Base-by-base conservation (phyloP, 1,284 basidiomycete genomes). In the Pseudozyma thailandica region DNA sequence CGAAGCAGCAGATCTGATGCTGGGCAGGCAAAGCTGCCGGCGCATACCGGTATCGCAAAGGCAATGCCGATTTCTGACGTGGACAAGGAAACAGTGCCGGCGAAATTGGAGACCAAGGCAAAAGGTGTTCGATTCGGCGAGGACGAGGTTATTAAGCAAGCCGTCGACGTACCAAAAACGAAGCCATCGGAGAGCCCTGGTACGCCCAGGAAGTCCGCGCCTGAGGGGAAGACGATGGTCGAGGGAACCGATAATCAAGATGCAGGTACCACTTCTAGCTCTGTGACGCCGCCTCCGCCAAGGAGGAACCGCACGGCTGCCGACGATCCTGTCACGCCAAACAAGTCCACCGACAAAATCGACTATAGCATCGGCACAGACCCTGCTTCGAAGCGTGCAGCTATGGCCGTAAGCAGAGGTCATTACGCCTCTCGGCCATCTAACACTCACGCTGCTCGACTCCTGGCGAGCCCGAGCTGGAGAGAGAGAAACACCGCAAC, bases 401-500 rank as follows among this genome's bases (percentile, higher is more conserved):
- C 56, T 12, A 23, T 51, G 16, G 72, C 61, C 12, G 46, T 50
- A 2, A 53, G 58, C n/a, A 42, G 51, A 16, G 50, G 46, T 21
- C 52, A 59, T 25, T 79, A 79, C 49, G 62, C 74, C 8, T 68
- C 60, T 2, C 50, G 59, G 4, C 65, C 74, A 0, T 74, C 77
- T 35, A 78, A 80, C 49, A 46, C 59, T 6, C 66, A 70, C 20
- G 78, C 78, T 18, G 75, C 78, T 13, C 57, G 66, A 8, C 55
- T 80, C 6, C 63, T 80, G 3, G 65, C 75, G 0, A 72, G 70
- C 23, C 77, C 71, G 1, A 74, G 73, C 41, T 98, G 95, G 94
- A 88, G 92, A 20, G 88, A 88, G 21, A 88, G 90, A 21, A 90
- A 97, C 82, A 98, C 95, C 0, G 92, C 94, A 3, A 88, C 89